Evolutionary conservation across 192 early-diverging fungal genomes (phyloP).

Genomic region (Chytriomyces confervae): DNA sequence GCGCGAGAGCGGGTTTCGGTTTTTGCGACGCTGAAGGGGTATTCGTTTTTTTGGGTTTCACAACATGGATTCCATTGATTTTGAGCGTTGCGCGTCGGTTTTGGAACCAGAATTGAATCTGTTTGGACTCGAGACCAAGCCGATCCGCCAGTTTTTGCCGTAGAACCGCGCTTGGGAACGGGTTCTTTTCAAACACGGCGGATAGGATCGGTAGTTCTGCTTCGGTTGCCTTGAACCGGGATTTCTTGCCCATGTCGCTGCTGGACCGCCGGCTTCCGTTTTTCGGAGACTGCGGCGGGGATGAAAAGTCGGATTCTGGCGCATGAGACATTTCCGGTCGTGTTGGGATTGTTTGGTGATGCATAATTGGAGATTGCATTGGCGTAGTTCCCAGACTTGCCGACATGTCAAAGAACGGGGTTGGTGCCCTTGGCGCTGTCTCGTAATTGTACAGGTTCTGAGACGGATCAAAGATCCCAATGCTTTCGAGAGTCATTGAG

Average conservation of each 20-base stretch:
- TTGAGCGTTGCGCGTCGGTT: conserved; percentile 25
- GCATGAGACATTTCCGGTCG: neutral
- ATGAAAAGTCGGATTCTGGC: neutral
- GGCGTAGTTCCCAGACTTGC: neutral
- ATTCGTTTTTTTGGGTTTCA: conserved; percentile 17
- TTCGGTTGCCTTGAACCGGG: conserved; percentile 28
- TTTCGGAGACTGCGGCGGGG: neutral
- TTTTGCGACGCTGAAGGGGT: neutral
- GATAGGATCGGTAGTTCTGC: conserved; percentile 18
- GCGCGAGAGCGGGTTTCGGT: neutral
- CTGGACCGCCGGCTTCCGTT: neutral
- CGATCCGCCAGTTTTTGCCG: conserved; percentile 17
- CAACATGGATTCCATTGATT: conserved; percentile 28
- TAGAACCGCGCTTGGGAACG: conserved; percentile 7
- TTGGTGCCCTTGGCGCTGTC: neutral
- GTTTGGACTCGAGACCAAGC: conserved; percentile 10
- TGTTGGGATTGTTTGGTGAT: neutral
- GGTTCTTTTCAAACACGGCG: conserved; percentile 28
- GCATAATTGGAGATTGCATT: neutral
- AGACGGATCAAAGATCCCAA: neutral
- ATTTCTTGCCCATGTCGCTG: neutral
- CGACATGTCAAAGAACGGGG: neutral
- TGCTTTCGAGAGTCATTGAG: conserved; percentile 3
- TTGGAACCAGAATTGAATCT: conserved; percentile 39
- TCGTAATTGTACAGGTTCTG: neutral